Evolutionary conservation across 208 protist species (phyloP).

Genomic region (Acanthamoeba sp.): DNA sequence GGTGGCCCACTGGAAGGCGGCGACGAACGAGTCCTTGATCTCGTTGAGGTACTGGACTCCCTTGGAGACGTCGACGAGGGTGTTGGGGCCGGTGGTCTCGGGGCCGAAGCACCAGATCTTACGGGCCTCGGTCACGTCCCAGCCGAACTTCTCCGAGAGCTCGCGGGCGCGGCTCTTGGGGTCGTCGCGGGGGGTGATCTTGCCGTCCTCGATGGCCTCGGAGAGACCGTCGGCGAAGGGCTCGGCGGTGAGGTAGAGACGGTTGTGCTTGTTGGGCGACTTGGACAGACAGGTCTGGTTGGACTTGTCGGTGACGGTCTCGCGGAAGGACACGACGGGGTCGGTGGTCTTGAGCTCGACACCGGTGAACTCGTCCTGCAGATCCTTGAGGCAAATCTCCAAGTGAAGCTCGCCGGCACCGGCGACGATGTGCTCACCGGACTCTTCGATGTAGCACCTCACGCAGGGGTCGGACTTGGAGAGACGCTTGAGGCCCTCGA

Average conservation of each 20-base stretch:
- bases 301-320: slow-evolving; percentile 96
- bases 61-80: slow-evolving; percentile 98
- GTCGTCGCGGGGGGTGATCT: slow-evolving; percentile 93
- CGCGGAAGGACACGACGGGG: slow-evolving; percentile 99
- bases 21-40: slow-evolving; percentile 97
- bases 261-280: slow-evolving; percentile 99
- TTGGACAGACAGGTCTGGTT: slow-evolving; percentile 92
- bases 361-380: slow-evolving; percentile 96
- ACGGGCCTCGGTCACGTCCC: slow-evolving; percentile 94
- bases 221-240: slow-evolving; percentile 95
- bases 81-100: slow-evolving; percentile 96
- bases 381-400: slow-evolving; percentile 99
- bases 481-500: slow-evolving; percentile 97
- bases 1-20: slow-evolving; percentile 97
- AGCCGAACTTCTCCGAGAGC: slow-evolving; percentile 94
- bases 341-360: slow-evolving; percentile 96
- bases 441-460: slow-evolving; percentile 96
- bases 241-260: slow-evolving; percentile 96
- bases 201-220: slow-evolving; percentile 95
- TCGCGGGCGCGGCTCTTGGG: slow-evolving; percentile 93
- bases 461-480: slow-evolving; percentile 98
- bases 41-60: slow-evolving; percentile 98
- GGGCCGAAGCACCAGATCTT: slow-evolving; percentile 99
- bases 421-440: slow-evolving; percentile 99
- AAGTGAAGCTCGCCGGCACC: slow-evolving; percentile 99